phyloP scores from a whole-genome alignment of 1,139 yeast genomes.

The Hemisphaericaspora lyxosophila region DNA sequence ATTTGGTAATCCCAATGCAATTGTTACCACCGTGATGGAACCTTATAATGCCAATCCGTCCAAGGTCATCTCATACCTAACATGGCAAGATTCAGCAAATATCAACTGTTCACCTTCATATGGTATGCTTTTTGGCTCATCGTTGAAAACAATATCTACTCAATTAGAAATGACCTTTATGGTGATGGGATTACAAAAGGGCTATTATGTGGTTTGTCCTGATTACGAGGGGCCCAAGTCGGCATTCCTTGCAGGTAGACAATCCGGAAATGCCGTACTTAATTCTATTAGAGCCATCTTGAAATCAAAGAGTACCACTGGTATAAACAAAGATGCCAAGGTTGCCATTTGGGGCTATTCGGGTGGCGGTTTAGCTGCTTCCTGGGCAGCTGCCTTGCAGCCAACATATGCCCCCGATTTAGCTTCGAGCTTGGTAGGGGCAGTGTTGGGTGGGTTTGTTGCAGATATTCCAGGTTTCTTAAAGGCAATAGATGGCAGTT shows the following conservation, averaged over 20 bases:
- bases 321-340: constrained; percentile 20
- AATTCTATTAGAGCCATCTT: constrained; percentile 25
- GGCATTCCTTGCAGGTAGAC: constrained; percentile 25
- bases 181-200: constrained; percentile 21
- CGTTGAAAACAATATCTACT: constrained; percentile 12
- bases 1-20: constrained; percentile 28
- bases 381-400: constrained; percentile 31
- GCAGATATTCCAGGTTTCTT: constrained; percentile 27
- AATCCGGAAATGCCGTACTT: constrained; percentile 24
- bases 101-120: constrained; percentile 17
- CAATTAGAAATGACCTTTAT: constrained; percentile 24
- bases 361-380: constrained; percentile 30
- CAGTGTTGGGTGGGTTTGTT: constrained; percentile 36
- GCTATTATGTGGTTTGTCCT: constrained; percentile 27
- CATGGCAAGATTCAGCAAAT: constrained; percentile 16
- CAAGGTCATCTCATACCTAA: constrained; percentile 22
- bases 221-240: constrained; percentile 25
- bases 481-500: constrained; percentile 23
- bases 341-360: constrained; percentile 30
- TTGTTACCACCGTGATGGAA: constrained; percentile 32
- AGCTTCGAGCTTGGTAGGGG: constrained; percentile 24
- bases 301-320: constrained; percentile 19
- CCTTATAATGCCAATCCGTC: constrained; percentile 27
- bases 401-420: constrained; percentile 38
- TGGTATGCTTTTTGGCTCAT: constrained; percentile 15